Conservation (phyloP, 2,329 filamentous ascomycete species). For the Eutypella sp. region DNA sequence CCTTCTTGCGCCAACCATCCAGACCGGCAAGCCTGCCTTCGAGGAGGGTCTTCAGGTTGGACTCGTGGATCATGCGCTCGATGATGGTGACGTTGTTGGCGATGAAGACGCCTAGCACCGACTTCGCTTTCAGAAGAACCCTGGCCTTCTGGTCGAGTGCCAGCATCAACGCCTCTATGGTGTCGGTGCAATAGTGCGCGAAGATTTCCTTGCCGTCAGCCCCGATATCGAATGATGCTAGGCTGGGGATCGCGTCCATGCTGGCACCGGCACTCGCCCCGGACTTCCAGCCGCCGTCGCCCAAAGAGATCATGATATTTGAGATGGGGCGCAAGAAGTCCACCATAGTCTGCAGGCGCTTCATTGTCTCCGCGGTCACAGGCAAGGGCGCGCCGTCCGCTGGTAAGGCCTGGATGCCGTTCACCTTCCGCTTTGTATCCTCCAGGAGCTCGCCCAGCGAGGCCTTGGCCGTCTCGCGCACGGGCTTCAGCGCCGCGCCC, state of each 20-base stretch:
- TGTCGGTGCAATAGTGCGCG: slow-evolving; percentile 83
- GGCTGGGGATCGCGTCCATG: slow-evolving; percentile 62
- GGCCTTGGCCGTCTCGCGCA: slow-evolving; percentile 85
- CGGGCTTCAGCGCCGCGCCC: slow-evolving; percentile 78
- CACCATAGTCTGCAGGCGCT: slow-evolving; percentile 79
- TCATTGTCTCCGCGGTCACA: slow-evolving; percentile 79
- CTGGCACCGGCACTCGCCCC: slow-evolving; percentile 44
- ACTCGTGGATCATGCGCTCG: slow-evolving; percentile 77
- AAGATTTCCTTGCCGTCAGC: slow-evolving; percentile 87
- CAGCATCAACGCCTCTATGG: slow-evolving; percentile 73
- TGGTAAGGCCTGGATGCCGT: slow-evolving; percentile 62
- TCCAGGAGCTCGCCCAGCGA: slow-evolving; percentile 81
- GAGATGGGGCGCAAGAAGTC: slow-evolving; percentile 80
- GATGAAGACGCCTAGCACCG: slow-evolving; percentile 79
- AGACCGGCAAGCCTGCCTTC: slow-evolving; percentile 61
- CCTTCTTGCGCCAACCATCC: slow-evolving; percentile 84
- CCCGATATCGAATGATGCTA: slow-evolving; percentile 78
- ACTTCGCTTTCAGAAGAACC: slow-evolving; percentile 68
- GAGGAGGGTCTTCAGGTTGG: slow-evolving; percentile 71
- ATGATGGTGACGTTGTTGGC: slow-evolving; percentile 83
- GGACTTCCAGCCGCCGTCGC: slow-evolving; percentile 83
- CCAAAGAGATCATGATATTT: slow-evolving; percentile 85
- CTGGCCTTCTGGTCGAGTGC: slow-evolving; percentile 72
- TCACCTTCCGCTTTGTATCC: slow-evolving; percentile 69
- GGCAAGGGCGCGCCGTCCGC: slow-evolving; percentile 73